Conservation (phyloP, 129 eudicot genomes). For the Chrysanthemum seticuspe region DNA sequence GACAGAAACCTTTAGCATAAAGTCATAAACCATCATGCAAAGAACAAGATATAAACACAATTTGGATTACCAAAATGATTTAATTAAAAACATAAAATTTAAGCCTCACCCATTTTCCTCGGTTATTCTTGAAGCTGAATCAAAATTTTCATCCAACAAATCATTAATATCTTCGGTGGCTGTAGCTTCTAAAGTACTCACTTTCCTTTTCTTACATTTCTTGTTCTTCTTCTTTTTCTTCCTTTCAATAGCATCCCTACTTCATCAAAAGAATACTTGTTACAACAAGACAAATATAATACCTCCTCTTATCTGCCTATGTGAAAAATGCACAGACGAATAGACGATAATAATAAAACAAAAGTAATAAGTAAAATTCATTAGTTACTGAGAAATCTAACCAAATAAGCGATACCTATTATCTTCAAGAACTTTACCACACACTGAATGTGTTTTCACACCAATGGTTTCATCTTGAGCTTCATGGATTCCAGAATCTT, state of each 20-base stretch:
- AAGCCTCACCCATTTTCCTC: not conserved
- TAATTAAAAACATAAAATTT: not conserved
- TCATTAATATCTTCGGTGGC: conserved; percentile 14
- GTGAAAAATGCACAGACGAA: not conserved
- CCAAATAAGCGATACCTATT: conserved; percentile 21
- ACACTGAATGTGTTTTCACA: conserved; percentile 20
- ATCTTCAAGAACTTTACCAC: conserved; percentile 16
- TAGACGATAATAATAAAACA: not conserved
- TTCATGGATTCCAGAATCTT: not conserved
- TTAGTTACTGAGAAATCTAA: not conserved
- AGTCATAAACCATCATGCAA: too few relatives aligned
- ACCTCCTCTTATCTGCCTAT: not conserved
- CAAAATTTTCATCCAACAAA: not conserved
- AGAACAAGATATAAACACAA: not conserved
- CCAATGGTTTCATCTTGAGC: conserved; percentile 7
- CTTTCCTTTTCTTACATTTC: conserved; percentile 2
- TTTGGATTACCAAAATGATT: not conserved
- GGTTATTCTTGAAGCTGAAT: conserved; percentile 11
- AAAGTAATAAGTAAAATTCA: not conserved
- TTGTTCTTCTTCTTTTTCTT: conserved; percentile 12
- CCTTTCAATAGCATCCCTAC: conserved; percentile 11
- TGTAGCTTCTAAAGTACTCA: not conserved
- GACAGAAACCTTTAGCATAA: not conserved
- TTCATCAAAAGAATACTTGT: not conserved
- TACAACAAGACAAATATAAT: not conserved